phyloP scores from a whole-genome alignment of 2,329 filamentous ascomycete genomes.

The Teratosphaeria pseudoeucalypti region DNA sequence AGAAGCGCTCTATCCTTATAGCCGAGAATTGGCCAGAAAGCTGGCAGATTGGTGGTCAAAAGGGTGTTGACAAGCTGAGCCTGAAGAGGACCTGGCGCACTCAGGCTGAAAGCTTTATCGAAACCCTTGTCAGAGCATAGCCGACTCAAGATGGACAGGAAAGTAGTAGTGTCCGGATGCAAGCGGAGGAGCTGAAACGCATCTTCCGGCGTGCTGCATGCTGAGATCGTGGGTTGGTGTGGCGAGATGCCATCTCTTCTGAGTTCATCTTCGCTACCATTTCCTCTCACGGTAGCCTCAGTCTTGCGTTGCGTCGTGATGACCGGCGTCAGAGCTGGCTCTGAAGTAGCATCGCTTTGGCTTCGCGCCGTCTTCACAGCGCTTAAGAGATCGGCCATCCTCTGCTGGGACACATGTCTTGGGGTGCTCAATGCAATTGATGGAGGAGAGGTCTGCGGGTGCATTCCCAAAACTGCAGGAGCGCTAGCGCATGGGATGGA shows the following conservation, averaged over 20 bases:
- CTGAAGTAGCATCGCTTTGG: background rate
- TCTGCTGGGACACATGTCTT: conserved; percentile 15
- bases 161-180: conserved; percentile 27
- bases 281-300: background rate
- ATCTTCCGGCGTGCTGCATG: conserved; percentile 10
- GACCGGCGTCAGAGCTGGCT: background rate
- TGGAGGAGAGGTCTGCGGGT: background rate
- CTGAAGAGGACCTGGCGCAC: conserved; percentile 53
- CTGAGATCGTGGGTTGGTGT: background rate
- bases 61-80: conserved; percentile 68
- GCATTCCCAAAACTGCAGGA: background rate
- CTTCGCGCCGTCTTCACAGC: conserved; percentile 34
- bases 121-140: conserved; percentile 4
- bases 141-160: conserved; percentile 16
- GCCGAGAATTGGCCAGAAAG: conserved; percentile 65
- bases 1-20: conserved; percentile 41
- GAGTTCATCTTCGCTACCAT: background rate
- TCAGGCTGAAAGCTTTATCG: conserved; percentile 43
- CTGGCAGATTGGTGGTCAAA: conserved; percentile 63
- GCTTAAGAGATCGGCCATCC: conserved; percentile 41
- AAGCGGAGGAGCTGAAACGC: conserved; percentile 29
- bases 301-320: background rate
- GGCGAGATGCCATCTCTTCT: background rate
- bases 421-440: background rate
- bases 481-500: background rate